Percentiles rank a stretch among this genome's conserved stretches.
Conservation (phyloP, 2,329 filamentous ascomycete genomes). For the Neoascochyta sp. region DNA sequence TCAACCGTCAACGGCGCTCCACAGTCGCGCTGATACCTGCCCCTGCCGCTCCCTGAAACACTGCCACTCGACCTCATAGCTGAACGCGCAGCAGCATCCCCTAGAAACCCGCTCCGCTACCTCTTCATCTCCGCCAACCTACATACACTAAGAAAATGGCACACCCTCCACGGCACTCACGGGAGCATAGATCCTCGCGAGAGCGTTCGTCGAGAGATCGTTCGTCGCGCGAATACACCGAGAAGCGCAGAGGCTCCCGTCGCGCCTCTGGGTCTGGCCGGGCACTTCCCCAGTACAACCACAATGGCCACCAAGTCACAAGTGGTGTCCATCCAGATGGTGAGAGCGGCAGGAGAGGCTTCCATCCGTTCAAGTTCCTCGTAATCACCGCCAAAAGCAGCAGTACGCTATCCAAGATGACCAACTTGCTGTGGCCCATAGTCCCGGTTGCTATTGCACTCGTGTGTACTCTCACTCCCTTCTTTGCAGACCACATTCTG, state of each 20-base stretch:
- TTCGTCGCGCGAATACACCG: slow-evolving; percentile 20
- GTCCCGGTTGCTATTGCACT: slow-evolving; percentile 69
- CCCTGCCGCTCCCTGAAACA: slow-evolving; percentile 14
- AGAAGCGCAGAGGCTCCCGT: slow-evolving; percentile 19
- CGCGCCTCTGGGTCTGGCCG: slow-evolving; percentile 9
- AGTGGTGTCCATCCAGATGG: slow-evolving; percentile 50
- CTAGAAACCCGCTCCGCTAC: too few species aligned
- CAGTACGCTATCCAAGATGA: slow-evolving; percentile 59
- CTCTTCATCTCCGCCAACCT: background rate
- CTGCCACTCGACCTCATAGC: too few species aligned
- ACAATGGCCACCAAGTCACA: slow-evolving; percentile 45
- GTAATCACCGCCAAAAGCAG: slow-evolving; percentile 62
- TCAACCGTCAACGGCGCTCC: too few species aligned
- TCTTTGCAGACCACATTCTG: slow-evolving; percentile 1
- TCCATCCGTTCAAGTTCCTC: slow-evolving; percentile 63
- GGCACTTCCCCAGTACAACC: slow-evolving; percentile 39
- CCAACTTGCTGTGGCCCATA: slow-evolving; percentile 72
- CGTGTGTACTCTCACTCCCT: slow-evolving; percentile 31
- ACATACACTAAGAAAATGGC: slow-evolving; percentile 13
- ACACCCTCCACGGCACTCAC: slow-evolving; percentile 11
- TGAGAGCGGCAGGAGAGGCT: slow-evolving; percentile 64
- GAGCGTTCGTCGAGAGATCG: slow-evolving; percentile 9
- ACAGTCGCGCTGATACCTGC: slow-evolving; percentile 10
- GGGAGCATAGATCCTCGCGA: slow-evolving; percentile 14
- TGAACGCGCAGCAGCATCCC: too few species aligned